These are phyloP conservation scores for Yarrowia keelungensis DNA, from an alignment of 805 yeast genomes.

Conservation along the genomic window DNA sequence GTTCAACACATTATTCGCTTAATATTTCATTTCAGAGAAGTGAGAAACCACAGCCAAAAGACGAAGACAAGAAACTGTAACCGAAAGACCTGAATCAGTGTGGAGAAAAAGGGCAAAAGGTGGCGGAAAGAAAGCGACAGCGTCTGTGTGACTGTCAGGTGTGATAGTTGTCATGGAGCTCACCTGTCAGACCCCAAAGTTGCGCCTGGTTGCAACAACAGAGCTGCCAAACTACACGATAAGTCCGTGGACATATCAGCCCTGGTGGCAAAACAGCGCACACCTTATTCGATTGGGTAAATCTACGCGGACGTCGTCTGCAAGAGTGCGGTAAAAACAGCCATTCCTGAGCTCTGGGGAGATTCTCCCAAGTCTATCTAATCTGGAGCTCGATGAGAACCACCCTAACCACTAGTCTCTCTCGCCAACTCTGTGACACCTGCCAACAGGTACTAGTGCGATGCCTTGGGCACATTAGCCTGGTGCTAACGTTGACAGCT, in stretches of 20 bases:
- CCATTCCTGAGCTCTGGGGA: background rate
- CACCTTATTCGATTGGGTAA: background rate
- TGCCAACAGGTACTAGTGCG: conserved; percentile 19
- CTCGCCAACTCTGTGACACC: background rate
- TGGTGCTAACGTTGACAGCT: background rate
- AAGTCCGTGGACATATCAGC: background rate
- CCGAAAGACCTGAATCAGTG: background rate
- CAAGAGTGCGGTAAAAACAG: background rate
- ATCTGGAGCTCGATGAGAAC: background rate
- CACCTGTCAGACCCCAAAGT: too few relatives aligned
- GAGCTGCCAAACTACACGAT: background rate
- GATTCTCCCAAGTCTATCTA: background rate
- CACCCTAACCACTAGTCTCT: conserved; percentile 12
- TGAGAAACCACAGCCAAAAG: background rate
- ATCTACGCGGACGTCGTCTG: background rate
- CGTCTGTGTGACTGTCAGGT: too few relatives aligned
- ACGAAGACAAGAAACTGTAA: background rate
- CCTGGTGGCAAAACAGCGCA: background rate
- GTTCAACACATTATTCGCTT: background rate
- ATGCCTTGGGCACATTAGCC: conserved; percentile 14
- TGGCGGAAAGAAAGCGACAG: background rate
- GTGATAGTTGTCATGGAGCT: too few relatives aligned
- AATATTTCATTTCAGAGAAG: background rate
- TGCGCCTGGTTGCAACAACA: too few relatives aligned
- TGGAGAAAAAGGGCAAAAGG: background rate